Conservation (phyloP, 768 basidiomycete genomes). For the Tulasnella sp. region DNA sequence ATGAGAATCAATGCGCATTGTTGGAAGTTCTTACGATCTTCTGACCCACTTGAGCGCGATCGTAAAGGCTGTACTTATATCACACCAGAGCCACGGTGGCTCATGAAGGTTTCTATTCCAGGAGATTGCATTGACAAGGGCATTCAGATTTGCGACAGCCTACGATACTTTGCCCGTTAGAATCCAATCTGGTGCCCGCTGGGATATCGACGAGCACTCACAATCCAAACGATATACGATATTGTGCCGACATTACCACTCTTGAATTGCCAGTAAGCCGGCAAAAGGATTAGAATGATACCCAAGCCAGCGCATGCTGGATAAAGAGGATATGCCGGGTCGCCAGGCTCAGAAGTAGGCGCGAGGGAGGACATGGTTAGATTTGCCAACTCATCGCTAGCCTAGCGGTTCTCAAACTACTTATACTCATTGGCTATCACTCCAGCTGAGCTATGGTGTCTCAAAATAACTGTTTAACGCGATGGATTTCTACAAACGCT, state of each 20-base stretch:
- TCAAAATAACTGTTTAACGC: no score
- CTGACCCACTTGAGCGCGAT: conserved; percentile 31
- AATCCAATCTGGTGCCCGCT: neutral
- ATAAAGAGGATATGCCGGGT: no score
- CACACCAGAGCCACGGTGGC: conserved; percentile 55
- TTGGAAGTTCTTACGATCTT: no score
- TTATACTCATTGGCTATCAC: no score
- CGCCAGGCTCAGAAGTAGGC: no score
- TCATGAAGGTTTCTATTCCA: conserved; percentile 45
- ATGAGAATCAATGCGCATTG: neutral
- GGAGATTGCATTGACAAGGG: conserved; percentile 45
- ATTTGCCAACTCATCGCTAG: no score
- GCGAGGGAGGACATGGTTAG: no score
- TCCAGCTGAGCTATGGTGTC: no score
- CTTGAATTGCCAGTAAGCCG: conserved; percentile 3
- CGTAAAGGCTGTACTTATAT: conserved; percentile 52
- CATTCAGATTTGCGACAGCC: conserved; percentile 35
- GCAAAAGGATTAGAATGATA: no score
- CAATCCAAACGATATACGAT: neutral
- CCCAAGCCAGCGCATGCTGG: no score
- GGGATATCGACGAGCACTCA: neutral
- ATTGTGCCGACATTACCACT: neutral
- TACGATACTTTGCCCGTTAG: neutral
- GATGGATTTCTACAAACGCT: no score
- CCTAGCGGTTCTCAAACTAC: no score